These are phyloP conservation scores for Acanthamoeba castellanii DNA, from an alignment of 208 protist genomes.

Conservation along the genomic window DNA sequence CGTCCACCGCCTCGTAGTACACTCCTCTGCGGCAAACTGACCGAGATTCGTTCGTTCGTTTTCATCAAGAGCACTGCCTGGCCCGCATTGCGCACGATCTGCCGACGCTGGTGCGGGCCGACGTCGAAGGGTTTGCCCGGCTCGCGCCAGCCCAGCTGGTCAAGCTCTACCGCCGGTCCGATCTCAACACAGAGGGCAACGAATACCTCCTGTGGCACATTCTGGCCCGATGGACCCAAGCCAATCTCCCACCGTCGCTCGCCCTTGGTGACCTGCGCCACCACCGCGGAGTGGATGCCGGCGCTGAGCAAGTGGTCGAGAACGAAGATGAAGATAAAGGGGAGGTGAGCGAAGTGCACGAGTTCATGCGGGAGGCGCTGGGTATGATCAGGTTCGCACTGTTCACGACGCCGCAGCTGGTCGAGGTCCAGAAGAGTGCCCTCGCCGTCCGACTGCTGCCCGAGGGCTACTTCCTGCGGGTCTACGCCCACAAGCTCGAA, in stretches of 20 bases:
- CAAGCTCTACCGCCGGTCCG: not conserved
- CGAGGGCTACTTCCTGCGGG: no score
- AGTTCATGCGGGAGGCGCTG: not conserved
- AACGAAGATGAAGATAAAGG: not conserved
- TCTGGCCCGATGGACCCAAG: not conserved
- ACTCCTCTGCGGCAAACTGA: not conserved
- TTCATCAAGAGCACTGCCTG: not conserved
- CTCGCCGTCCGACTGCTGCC: not conserved
- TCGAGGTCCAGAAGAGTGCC: no score
- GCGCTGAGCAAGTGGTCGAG: no score
- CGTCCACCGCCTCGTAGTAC: not conserved
- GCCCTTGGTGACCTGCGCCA: not conserved
- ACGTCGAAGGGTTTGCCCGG: not conserved
- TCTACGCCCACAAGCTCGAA: no score
- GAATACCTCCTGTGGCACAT: conserved; percentile 17
- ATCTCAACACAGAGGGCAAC: conserved; percentile 41
- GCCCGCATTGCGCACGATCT: not conserved
- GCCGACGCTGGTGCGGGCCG: not conserved
- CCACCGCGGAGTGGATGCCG: not conserved
- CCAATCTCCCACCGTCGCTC: not conserved
- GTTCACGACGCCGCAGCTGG: not conserved
- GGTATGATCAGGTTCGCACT: not conserved
- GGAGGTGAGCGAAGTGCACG: not conserved
- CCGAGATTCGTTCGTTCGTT: not conserved
- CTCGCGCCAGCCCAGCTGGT: not conserved